Evolutionary conservation across 768 basidiomycete species (phyloP).

Genomic region (Coprinopsis marcescibilis): DNA sequence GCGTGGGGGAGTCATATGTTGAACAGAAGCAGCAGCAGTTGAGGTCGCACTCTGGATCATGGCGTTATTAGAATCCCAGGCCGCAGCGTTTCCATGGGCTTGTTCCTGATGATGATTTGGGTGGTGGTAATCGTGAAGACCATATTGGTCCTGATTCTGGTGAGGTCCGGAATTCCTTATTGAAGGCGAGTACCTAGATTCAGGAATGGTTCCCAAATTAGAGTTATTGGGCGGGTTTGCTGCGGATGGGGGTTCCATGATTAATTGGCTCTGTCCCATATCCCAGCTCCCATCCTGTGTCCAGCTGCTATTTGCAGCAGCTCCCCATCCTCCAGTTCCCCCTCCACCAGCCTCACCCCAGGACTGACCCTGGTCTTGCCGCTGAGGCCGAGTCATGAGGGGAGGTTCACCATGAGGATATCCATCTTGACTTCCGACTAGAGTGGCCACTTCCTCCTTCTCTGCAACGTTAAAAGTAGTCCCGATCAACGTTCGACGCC

Average conservation of each 20-base stretch:
- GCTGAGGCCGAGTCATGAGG: too few species aligned
- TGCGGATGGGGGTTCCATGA: constrained; percentile 15
- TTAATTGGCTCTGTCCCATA: neutral
- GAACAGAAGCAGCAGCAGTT: constrained; percentile 20
- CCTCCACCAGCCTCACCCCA: neutral
- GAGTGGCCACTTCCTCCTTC: too few species aligned
- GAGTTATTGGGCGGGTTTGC: constrained; percentile 9
- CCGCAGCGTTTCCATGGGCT: constrained; percentile 3
- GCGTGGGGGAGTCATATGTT: constrained; percentile 11
- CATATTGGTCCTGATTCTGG: constrained; percentile 17
- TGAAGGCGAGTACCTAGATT: constrained; percentile 18
- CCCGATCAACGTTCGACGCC: too few species aligned
- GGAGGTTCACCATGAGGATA: too few species aligned
- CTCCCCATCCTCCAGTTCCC: neutral
- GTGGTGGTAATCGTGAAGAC: constrained; percentile 8
- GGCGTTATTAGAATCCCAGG: constrained; percentile 8
- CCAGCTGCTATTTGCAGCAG: too few species aligned
- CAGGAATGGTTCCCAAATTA: constrained; percentile 16
- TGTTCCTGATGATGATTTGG: constrained; percentile 13
- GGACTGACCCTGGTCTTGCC: neutral
- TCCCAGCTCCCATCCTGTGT: neutral
- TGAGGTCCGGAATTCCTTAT: constrained; percentile 19
- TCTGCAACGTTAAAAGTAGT: too few species aligned
- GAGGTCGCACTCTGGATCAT: constrained; percentile 18
- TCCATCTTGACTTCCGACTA: too few species aligned